A percentile compares a stretch with the other conserved stretches of the same genome.
Evolutionary conservation across 371 early-diverging fungal genomes (phyloP).

Genomic region (Mortierella sp.): DNA sequence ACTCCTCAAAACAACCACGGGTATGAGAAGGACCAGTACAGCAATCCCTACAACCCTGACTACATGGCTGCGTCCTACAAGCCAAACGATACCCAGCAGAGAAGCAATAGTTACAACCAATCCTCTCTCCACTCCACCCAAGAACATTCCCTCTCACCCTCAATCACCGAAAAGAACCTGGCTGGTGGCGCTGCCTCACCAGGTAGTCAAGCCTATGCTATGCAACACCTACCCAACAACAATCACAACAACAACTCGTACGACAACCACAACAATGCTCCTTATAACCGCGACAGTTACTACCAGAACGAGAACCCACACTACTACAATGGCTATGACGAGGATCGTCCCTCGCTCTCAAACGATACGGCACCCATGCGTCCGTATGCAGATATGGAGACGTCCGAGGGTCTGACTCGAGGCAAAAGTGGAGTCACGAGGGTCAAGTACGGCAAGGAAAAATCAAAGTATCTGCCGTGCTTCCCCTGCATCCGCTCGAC

Average conservation of each 20-base stretch:
- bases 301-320: constrained; percentile 9
- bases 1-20: constrained; percentile 14
- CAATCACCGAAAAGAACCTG: constrained; percentile 30
- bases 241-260: neutral
- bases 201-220: constrained; percentile 33
- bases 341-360: constrained; percentile 50
- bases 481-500: constrained; percentile 53
- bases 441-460: constrained; percentile 46
- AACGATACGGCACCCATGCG: constrained; percentile 54
- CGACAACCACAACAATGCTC: constrained; percentile 6
- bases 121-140: constrained; percentile 34
- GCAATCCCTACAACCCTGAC: constrained; percentile 44
- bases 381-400: constrained; percentile 26
- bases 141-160: constrained; percentile 35
- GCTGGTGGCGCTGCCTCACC: constrained; percentile 2
- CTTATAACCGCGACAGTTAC: constrained; percentile 9
- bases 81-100: neutral
- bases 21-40: constrained; percentile 21
- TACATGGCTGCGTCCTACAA: constrained; percentile 22
- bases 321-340: constrained; percentile 54
- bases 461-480: constrained; percentile 43
- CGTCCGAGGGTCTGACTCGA: constrained; percentile 39
- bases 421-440: constrained; percentile 37
- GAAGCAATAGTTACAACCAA: constrained; percentile 12
- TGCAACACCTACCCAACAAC: constrained; percentile 33